A percentile compares a stretch with the other conserved stretches of the same genome.
phyloP scores from a whole-genome alignment of 805 yeast species.

The Cyberlindnera saturnus region DNA sequence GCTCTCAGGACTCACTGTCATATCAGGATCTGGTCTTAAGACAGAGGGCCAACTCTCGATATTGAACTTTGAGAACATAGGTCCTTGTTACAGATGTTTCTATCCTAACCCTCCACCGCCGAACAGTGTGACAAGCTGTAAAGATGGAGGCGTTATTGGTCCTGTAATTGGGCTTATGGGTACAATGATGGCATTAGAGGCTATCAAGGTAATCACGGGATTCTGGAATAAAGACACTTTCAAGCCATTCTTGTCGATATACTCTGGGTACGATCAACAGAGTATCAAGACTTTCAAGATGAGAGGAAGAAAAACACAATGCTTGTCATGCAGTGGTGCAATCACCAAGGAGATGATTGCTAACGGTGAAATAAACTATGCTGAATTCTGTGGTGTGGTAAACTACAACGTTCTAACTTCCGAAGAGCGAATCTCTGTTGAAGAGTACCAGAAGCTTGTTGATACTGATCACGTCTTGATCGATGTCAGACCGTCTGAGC shows the following conservation, averaged over 20 bases:
- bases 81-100: conserved; percentile 94
- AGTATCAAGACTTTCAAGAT: conserved; percentile 69
- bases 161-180: conserved; percentile 96
- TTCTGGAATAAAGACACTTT: conserved; percentile 47
- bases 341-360: conserved; percentile 44
- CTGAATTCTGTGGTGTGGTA: conserved; percentile 66
- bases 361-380: conserved; percentile 50
- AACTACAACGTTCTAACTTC: conserved; percentile 38
- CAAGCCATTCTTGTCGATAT: conserved; percentile 62
- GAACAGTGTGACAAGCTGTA: conserved; percentile 72
- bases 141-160: conserved; percentile 92
- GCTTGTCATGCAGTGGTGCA: conserved; percentile 54
- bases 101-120: conserved; percentile 90
- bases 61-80: conserved; percentile 54
- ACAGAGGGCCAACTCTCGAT: conserved; percentile 88
- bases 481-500: conserved; percentile 81
- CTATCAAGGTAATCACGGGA: conserved; percentile 65
- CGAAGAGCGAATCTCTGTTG: conserved; percentile 42
- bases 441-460: conserved; percentile 25
- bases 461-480: conserved; percentile 32
- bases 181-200: conserved; percentile 79
- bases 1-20: conserved; percentile 57
- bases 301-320: conserved; percentile 57
- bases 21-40: conserved; percentile 88
- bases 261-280: conserved; percentile 63